Evolutionary conservation across 495 filamentous ascomycete genomes (phyloP), one percentile per base, ranked within the genome.

Genomic region (Penicillium soppii): DNA sequence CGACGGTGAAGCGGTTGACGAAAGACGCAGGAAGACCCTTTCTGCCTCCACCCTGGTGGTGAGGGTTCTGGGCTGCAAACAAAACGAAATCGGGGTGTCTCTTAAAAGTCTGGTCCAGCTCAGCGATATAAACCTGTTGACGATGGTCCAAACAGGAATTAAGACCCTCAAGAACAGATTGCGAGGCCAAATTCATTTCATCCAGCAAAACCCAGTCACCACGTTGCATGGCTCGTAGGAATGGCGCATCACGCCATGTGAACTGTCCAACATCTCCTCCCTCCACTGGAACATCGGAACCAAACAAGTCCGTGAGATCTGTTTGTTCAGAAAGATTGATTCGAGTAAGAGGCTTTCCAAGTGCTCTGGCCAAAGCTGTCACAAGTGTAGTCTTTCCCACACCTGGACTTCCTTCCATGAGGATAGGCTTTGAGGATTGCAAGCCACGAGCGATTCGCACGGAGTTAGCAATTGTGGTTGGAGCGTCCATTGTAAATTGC

Each of bases 241-340:
- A 99, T 1, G 95, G 91, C 12, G 91, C 95, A 68, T 97, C 92
- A 51, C 91, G 82, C 95, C 95, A 99, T 5, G 84, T 83, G 55
- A 99, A 99, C 46, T 87, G 84, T 2, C 95, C 94, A 16, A 88
- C 84, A 59, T 88, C 81, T 0, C 84, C 90, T 33, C 91, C 92
- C 69, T 97, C 92, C 9, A 95, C 82, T 2, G 95, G 95, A 2
- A 96, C 89, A 75, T 99, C 95, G 5, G 92, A 96, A 32, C 95
- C 95, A 68, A 99, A 99, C 8, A 99, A 72, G 63, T 99, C 95
- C 75, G 96, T 94, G 17, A 99, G 73, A 59, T 99, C 95, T 1
- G 95, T 97, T 69, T 99, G 95, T 54, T 97, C 95, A 0, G 94
- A 97, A 49, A 99, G 76, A 61, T 99, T 99, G 66, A 99, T 96